Base-by-base conservation (phyloP, 768 basidiomycete genomes). In the Leucosporidium yakuticum region DNA sequence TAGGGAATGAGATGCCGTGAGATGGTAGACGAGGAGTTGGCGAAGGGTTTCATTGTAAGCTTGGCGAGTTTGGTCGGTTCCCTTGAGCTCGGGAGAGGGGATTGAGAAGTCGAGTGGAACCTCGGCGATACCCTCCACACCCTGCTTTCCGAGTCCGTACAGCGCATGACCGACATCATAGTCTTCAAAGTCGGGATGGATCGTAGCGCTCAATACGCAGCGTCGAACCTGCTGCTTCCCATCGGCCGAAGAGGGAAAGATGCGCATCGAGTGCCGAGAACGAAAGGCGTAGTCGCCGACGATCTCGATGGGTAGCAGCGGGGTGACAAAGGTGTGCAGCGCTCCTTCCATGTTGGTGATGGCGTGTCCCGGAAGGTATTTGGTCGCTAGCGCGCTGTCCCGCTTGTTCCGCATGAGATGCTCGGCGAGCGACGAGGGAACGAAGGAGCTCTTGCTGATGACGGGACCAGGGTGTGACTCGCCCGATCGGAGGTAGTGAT, bases 111-210 rank as follows among this genome's bases (percentile, higher is more conserved):
- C 23, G 55, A 31, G 31, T 2, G 32, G 47, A 0, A 67, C 19
- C 21, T 53, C 49, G 2, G 31, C 32, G 2, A 44, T 15, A 8
- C 60, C 65, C 1, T 11, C 6, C 12, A 53, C 20, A 17, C 14
- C 47, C 15, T 47, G 21, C 29, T 9, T 5, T 6, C n/a, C 47
- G 25, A 69, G 27, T 11, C 49, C 51, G 15, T 57, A 69, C 21
- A 74, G 57, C 4, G 23, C 20, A 20, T 58, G 59, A 14, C 66
- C 65, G 39, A 74, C 73, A 21, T 72, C 34, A 4, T 51, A 32
- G 44, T 62, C 53, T 60, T 74, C 73, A 49, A 74, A 74, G 62
- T 74, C 73, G 51, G 48, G 54, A 31, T 74, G 73, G 4, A 74
- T 36, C 6, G 57, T 55, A 8, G 68, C 67, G 21, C 62, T 64